Evolutionary conservation across 1,284 basidiomycete species (phyloP).

Genomic region (Earliella scabrosa): DNA sequence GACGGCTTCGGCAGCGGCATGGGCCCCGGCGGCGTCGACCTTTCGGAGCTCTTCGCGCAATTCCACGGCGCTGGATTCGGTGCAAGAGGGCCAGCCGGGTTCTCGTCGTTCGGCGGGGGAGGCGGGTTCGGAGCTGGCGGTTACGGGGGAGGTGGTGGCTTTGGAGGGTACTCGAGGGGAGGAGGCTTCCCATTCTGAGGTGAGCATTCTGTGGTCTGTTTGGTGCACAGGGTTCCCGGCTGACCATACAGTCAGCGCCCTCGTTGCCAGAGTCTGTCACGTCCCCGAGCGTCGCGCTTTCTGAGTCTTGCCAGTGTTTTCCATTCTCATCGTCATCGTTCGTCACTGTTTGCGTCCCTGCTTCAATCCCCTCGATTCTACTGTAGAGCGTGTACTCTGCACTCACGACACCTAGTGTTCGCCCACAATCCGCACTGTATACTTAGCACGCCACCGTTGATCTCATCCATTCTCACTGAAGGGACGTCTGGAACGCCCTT

Average conservation of each 20-base stretch:
- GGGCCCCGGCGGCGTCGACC: conserved; percentile 46
- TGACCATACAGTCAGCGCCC: no score
- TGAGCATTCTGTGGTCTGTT: no score
- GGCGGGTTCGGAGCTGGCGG: conserved; percentile 9
- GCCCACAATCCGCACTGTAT: conserved; percentile 5
- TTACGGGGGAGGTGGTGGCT: conserved; percentile 4
- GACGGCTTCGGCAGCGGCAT: conserved; percentile 51
- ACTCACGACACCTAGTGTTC: conserved; percentile 1
- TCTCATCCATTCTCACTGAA: not conserved
- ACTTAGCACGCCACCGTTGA: not conserved
- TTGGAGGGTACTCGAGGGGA: conserved; percentile 10
- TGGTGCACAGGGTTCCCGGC: no score
- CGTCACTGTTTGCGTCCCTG: no score
- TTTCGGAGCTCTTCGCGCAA: conserved; percentile 68
- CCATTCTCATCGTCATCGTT: no score
- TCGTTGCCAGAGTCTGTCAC: not conserved
- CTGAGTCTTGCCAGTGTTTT: no score
- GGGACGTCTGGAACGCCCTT: no score
- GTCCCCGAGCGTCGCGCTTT: not conserved
- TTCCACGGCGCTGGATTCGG: conserved; percentile 44
- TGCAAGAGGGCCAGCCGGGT: conserved; percentile 24
- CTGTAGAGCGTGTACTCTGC: conserved; percentile 18
- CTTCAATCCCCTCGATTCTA: no score
- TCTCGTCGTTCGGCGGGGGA: conserved; percentile 25
- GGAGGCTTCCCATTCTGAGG: conserved; percentile 3